Evolutionary conservation across 441 rosid species (phyloP).

Genomic region (Cnidoscolus chayamansa): DNA sequence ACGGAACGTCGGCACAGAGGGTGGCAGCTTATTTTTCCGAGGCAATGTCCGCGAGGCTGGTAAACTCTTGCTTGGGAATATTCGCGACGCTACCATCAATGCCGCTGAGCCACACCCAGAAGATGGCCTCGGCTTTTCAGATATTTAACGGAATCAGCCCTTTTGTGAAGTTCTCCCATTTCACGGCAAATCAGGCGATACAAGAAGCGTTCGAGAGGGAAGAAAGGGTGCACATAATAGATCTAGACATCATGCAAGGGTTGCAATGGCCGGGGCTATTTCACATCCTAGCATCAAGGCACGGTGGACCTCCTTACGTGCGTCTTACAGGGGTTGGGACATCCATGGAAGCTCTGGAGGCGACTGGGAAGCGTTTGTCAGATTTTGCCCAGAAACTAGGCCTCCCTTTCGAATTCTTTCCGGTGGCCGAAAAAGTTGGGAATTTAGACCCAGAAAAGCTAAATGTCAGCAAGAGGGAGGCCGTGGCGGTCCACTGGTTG

Average conservation of each 20-base stretch:
- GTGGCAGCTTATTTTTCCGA: slow-evolving; percentile 97
- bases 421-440: slow-evolving; percentile 83
- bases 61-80: slow-evolving; percentile 81
- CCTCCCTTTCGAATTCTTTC: slow-evolving; percentile 77
- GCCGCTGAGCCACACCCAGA: slow-evolving; percentile 59
- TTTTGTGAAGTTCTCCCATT: slow-evolving; percentile 92
- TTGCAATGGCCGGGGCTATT: slow-evolving; percentile 98
- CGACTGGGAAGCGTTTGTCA: slow-evolving; percentile 83
- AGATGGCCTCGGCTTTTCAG: slow-evolving; percentile 90
- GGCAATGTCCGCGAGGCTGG: slow-evolving; percentile 89
- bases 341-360: slow-evolving; percentile 79
- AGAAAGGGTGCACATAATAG: slow-evolving; percentile 88
- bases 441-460: slow-evolving; percentile 73
- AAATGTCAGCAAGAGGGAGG: slow-evolving; percentile 74
- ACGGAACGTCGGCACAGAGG: slow-evolving; percentile 90
- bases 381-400: slow-evolving; percentile 89
- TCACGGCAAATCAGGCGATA: slow-evolving; percentile 94
- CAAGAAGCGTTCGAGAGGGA: slow-evolving; percentile 96
- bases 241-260: slow-evolving; percentile 97
- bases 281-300: slow-evolving; percentile 83
- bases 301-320: slow-evolving; percentile 88
- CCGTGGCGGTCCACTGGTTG: slow-evolving; percentile 94
- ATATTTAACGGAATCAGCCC: slow-evolving; percentile 96
- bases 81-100: slow-evolving; percentile 66
- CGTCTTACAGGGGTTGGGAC: slow-evolving; percentile 90